Base-by-base conservation (phyloP, 257 asterid species). In the Nicotiana otophora region DNA sequence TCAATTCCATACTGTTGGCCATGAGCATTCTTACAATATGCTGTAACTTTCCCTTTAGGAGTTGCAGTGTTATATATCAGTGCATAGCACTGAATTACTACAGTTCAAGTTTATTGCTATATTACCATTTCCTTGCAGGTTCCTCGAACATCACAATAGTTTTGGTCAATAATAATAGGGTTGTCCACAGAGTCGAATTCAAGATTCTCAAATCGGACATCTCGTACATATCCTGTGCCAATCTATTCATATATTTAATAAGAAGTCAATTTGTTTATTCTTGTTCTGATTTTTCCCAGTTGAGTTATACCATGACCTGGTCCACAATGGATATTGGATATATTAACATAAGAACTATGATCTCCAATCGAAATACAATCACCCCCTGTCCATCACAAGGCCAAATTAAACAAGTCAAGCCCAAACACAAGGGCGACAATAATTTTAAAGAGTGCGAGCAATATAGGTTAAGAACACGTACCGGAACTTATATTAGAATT, bases 361-460 rank as follows among this genome's bases (percentile, higher is more conserved):
- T 94, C 97, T 57, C 97, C 97, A 42, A 92, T 88, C 0, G 96
- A 91, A 72, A 93, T 86, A 77, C 97, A 94, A 80, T 93, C 94
- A 80, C 93, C 93, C 23, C 97, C 94, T 94, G 54, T 19, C 75
- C 31, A 34, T 10, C 5, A 14, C 23, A 26, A 16, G 30, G 7
- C 46, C 30, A 64, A 30, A 30, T 30, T 30, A 28, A 77, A 17
- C 19, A 30, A 36, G 9, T 17, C 5, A 78, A 60, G 19, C 31
- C 31, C 16, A 19, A 80, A 26, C 17, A 63, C 2, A 72, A 30
- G 33, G 3, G 33, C 33, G 33, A 30, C 33, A 30, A 30, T 30
- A 30, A 30, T 30, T 30, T 30, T 30, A 30, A 30, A 30, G 31
- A 30, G 31, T 30, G 31, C 31, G 31, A 30, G 31, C 12, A 30